Evolutionary conservation across 2,329 filamentous ascomycete genomes (phyloP), one percentile per base, ranked within the genome.

Genomic region (Phoma sp.): DNA sequence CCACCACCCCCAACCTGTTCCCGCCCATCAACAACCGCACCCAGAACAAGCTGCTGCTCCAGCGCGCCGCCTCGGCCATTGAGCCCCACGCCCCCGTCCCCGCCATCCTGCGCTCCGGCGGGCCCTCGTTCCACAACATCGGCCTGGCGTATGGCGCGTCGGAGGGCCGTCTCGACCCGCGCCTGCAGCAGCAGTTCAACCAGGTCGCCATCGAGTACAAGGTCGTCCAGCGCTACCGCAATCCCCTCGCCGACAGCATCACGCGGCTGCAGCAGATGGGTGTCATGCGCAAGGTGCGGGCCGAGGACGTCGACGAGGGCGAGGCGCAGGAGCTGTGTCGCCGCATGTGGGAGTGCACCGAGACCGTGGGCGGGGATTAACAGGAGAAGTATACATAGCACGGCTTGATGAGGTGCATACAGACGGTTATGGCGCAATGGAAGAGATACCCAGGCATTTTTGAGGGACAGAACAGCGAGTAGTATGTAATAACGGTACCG

Each of bases 21-120:
- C 60, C 75, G 62, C 37, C 41, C n/a, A 40, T 46, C 41, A 60
- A 79, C 65, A 90, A 87, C 49, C 82, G 89, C 13, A 90, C 88
- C 1, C 88, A 91, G 74, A 88, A 91, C 71, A 92, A 92, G 67
- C 79, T 92, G 13, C 88, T 90, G 75, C 81, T 92, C 1, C 88
- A 91, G 68, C 84, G 89, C 33, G 88, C 88, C 27, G 89, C 87
- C 68, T 90, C 88, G 3, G 85, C 84, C 61, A 87, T 91, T 43
- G 88, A 91, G 63, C 85, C 86, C 0, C 77, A 83, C 27, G 73
- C 87, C 54, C 70, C 77, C 61, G 62, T 76, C 57, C 78, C 69
- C 45, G 74, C 73, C 12, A 72, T 76, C 13, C 61, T 77, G 6
- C 71, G 75, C 29, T 67, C 73, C 12, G 71, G 71, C 36, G 72